Evolutionary conservation across 1,139 yeast genomes (phyloP), one percentile per base, ranked within the genome.

Genomic region (Blastobotrys illinoisensis): DNA sequence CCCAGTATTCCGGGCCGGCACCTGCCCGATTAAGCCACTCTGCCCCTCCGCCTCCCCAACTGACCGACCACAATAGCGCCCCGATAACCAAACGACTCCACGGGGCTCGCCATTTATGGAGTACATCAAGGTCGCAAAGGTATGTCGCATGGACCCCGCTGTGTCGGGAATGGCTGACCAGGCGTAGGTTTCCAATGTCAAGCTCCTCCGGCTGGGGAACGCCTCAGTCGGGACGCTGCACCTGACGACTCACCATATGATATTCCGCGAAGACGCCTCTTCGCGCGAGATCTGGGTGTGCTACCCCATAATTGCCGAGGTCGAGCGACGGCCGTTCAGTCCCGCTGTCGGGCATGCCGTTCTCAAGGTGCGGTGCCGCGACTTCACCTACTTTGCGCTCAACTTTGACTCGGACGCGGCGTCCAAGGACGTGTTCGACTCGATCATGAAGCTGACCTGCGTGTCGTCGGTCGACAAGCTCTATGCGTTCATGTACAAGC

Each of bases 241-340:
- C 60, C 72, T 93, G 54, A 88, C 96, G 1, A 82, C 91, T 1
- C 91, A 86, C 69, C 99, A 93, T 73, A 75, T 93, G 65, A 93
- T 93, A 21, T 91, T 91, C 70, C 80, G 79, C 54, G 76, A 69
- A 59, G n/a, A 62, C 59, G 53, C 70, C 69, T 28, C 72, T 74
- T 43, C 73, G 32, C 64, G 84, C 57, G 98, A 93, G 67, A 80
- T 89, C 20, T 93, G 99, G 99, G 79, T 90, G 40, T 87, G 96
- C 57, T 93, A 91, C 69, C 98, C 98, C 0, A 82, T 91, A 62
- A 85, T 91, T 48, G 86, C 83, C 49, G 74, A 79, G 54, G 83
- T 88, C 1, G 80, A 80, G 59, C 82, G 86, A 60, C 77, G 83
- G 28, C 64, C 64, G 48, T 60, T 52, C 46, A 58, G 54, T 28